Conservation (phyloP, 163 green algal species). For the Coccomyxa subellipsoidea region DNA sequence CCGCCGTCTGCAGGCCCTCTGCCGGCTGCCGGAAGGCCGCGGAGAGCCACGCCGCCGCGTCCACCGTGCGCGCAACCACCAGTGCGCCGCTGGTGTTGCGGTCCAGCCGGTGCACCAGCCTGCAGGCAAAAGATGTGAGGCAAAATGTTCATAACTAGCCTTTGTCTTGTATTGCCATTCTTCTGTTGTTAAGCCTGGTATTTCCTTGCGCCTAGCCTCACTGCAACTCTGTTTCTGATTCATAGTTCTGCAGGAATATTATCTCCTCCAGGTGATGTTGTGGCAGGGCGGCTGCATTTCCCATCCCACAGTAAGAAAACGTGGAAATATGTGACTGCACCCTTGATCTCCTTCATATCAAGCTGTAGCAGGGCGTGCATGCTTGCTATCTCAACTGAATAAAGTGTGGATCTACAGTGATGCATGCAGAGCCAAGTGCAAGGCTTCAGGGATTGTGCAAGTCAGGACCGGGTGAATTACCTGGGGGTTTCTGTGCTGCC, state of each 20-base stretch:
- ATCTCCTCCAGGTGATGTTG: no score
- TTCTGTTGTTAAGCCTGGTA: no score
- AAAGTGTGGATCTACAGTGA: no score
- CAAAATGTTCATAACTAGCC: background rate
- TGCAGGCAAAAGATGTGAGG: constrained; percentile 12
- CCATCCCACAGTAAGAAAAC: background rate
- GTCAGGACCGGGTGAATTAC: background rate
- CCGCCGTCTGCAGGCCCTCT: background rate
- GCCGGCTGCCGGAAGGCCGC: constrained; percentile 31
- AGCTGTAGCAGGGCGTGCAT: no score
- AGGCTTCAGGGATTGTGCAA: no score
- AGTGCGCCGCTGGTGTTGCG: constrained; percentile 42
- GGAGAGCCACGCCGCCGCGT: constrained; percentile 46
- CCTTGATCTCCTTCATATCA: constrained; percentile 9
- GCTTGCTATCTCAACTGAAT: no score
- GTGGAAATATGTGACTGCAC: constrained; percentile 4
- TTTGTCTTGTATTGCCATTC: no score
- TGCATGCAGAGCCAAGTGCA: background rate
- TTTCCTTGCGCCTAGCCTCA: no score
- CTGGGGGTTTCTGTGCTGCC: background rate
- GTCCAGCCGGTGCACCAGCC: constrained; percentile 55
- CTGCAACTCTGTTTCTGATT: no score
- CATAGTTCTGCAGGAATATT: no score
- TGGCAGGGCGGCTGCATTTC: background rate
- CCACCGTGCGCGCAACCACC: constrained; percentile 36